Evolutionary conservation across 257 asterid species (phyloP).

Genomic region (Leptodermis oblonga): DNA sequence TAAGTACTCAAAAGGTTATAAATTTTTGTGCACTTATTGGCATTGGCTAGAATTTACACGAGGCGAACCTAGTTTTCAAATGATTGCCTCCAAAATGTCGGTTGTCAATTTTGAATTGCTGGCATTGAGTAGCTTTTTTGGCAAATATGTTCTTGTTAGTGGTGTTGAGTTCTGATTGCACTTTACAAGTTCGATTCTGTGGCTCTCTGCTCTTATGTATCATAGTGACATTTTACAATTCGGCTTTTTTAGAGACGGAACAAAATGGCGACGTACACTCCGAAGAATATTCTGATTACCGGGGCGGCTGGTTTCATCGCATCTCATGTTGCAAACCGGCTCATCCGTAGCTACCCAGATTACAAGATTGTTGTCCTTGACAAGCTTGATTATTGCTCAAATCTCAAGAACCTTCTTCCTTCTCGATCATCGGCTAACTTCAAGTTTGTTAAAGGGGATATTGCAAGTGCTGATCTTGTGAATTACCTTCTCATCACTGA

Average conservation of each 20-base stretch:
- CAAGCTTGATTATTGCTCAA: slow-evolving; percentile 95
- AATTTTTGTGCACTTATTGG: background rate
- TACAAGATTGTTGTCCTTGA: slow-evolving; percentile 94
- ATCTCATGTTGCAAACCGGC: slow-evolving; percentile 95
- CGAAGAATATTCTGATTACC: slow-evolving; percentile 94
- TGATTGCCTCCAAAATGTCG: background rate
- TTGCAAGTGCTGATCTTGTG: slow-evolving; percentile 93
- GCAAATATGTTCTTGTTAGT: background rate
- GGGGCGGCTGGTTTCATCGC: slow-evolving; percentile 99
- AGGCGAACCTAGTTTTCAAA: background rate
- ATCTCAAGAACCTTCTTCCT: slow-evolving; percentile 77
- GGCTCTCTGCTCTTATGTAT: background rate
- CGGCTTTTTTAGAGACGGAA: slow-evolving; percentile 28
- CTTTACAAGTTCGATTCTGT: background rate
- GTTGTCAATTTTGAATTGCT: background rate
- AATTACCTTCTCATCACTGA: slow-evolving; percentile 91
- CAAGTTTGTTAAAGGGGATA: slow-evolving; percentile 94
- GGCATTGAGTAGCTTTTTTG: background rate
- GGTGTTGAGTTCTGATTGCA: background rate
- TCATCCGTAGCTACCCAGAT: slow-evolving; percentile 70
- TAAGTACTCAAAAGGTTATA: background rate
- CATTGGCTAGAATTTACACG: too few species aligned
- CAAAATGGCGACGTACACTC: slow-evolving; percentile 61
- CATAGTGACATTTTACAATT: slow-evolving; percentile 1
- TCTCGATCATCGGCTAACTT: slow-evolving; percentile 67